Conservation (phyloP, 129 eudicot species). For the Chrysanthemum seticuspe region DNA sequence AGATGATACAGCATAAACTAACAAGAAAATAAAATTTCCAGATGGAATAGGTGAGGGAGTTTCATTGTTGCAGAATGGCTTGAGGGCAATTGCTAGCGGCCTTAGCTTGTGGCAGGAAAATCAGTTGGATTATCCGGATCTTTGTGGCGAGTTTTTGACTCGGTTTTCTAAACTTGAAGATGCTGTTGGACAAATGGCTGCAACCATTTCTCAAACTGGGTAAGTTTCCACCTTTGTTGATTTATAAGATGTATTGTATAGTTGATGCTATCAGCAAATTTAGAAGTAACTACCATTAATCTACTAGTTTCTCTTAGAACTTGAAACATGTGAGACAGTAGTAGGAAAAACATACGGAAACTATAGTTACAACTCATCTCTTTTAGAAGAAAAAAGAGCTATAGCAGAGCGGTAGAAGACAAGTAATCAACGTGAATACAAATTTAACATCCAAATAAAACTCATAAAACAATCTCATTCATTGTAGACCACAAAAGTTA, state of each 20-base stretch:
- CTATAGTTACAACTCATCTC: neutral
- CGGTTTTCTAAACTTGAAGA: conserved; percentile 68
- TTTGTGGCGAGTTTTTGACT: conserved; percentile 43
- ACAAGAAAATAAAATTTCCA: conserved; percentile 63
- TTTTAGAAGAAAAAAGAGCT: neutral
- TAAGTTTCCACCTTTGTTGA: conserved; percentile 20
- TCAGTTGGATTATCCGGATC: conserved; percentile 40
- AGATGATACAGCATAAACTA: conserved; percentile 41
- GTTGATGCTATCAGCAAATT: conserved; percentile 1
- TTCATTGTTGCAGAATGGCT: conserved; percentile 64
- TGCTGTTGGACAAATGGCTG: conserved; percentile 58
- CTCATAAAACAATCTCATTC: too few relatives aligned
- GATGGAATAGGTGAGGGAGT: conserved; percentile 72
- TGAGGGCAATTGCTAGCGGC: conserved; percentile 63
- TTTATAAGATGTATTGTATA: conserved; percentile 4
- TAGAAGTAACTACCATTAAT: neutral
- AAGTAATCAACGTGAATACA: too few relatives aligned
- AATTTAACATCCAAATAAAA: too few relatives aligned
- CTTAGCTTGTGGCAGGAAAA: conserved; percentile 59
- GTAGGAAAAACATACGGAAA: neutral
- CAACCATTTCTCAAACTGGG: conserved; percentile 43
- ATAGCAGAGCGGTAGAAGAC: too few relatives aligned
- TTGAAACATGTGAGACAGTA: neutral
- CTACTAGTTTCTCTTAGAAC: conserved; percentile 13
- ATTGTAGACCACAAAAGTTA: too few relatives aligned